Conservation (phyloP, 2,329 filamentous ascomycete genomes). For the Lizonia empirigonia region DNA sequence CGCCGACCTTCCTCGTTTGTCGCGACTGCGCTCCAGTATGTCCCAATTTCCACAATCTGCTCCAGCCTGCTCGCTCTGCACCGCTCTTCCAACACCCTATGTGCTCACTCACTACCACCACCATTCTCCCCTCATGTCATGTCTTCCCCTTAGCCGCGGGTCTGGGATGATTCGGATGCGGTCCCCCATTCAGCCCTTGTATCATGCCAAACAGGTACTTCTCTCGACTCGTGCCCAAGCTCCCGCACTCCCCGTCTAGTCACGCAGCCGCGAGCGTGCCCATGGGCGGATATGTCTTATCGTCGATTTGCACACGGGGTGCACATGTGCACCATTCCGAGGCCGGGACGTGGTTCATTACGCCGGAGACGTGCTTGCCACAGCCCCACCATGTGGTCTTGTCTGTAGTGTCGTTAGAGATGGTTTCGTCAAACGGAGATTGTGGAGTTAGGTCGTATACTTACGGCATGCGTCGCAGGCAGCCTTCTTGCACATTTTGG, state of each 20-base stretch:
- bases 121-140: slow-evolving; percentile 9
- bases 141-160: slow-evolving; percentile 10
- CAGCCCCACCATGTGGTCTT: slow-evolving; percentile 71
- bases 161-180: slow-evolving; percentile 16
- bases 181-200: slow-evolving; percentile 15
- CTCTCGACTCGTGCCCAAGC: slow-evolving; percentile 12
- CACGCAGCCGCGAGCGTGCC: slow-evolving; percentile 47
- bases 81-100: neutral
- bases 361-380: slow-evolving; percentile 64
- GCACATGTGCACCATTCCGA: slow-evolving; percentile 69
- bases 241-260: slow-evolving; percentile 25
- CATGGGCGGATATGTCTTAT: slow-evolving; percentile 69
- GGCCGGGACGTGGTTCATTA: slow-evolving; percentile 65
- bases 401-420: too few species aligned
- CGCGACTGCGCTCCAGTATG: neutral
- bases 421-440: neutral
- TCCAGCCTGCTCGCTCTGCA: too few species aligned
- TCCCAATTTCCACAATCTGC: neutral
- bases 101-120: neutral
- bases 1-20: neutral
- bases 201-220: slow-evolving; percentile 17
- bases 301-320: slow-evolving; percentile 66
- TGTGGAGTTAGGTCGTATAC: slow-evolving; percentile 38
- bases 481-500: slow-evolving; percentile 68
- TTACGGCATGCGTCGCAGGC: slow-evolving; percentile 67